Percentiles rank a stretch among this genome's conserved stretches.
phyloP scores from a whole-genome alignment of 306 rosid species.

The Quercus suber region DNA sequence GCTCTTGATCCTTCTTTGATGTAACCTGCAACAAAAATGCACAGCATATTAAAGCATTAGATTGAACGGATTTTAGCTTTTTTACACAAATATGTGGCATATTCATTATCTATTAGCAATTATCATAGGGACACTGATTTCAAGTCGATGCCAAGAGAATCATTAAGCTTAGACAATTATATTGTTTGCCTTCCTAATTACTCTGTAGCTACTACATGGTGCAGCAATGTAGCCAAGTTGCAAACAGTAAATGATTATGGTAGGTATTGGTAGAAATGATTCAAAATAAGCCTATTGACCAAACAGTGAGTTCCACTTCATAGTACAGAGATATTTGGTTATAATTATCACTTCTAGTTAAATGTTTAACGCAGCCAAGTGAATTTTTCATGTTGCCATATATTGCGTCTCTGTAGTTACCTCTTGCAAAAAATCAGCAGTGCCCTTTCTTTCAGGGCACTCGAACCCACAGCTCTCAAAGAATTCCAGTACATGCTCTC shows the following conservation, averaged over 20 bases:
- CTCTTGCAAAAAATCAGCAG: constrained; percentile 3
- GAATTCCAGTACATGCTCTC: background rate
- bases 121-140: background rate
- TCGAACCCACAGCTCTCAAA: background rate
- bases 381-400: background rate
- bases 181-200: too few species aligned
- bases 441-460: background rate
- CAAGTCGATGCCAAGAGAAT: background rate
- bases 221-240: too few species aligned
- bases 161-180: too few species aligned
- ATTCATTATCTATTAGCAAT: background rate
- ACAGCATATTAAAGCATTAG: background rate
- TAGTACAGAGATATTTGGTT: background rate
- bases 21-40: constrained; percentile 44
- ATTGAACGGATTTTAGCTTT: background rate
- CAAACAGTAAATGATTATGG: too few species aligned
- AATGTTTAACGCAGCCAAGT: too few species aligned
- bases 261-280: background rate
- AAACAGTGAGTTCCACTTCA: background rate
- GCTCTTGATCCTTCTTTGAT: constrained; percentile 75
- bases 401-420: background rate
- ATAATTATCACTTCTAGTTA: too few species aligned
- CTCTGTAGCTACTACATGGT: too few species aligned
- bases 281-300: background rate
- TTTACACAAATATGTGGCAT: background rate